A percentile compares a stretch with the other conserved stretches of the same genome.
Evolutionary conservation across 169 alveolate species (phyloP).

Genomic region (Eimeria necatrix): DNA sequence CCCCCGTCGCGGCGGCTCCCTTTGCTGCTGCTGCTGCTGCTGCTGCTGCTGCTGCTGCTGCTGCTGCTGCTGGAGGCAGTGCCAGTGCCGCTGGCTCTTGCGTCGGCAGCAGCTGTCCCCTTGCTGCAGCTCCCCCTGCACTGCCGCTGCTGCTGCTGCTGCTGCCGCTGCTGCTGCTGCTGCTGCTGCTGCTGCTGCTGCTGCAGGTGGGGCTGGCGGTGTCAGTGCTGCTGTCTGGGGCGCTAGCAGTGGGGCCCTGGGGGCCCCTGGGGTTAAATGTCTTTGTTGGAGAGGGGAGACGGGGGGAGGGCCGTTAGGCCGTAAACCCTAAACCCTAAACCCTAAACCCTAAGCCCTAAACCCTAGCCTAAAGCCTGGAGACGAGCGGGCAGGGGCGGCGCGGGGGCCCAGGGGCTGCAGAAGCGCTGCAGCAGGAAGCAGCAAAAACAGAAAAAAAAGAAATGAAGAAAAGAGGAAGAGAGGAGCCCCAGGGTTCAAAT

Average conservation of each 20-base stretch:
- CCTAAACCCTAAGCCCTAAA: constrained; percentile 23
- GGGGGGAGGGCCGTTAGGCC: background rate
- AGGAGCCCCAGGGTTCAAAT: no score
- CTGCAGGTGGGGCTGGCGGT: constrained; percentile 67
- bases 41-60: constrained; percentile 3
- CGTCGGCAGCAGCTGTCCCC: background rate
- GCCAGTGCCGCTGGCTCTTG: background rate
- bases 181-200: constrained; percentile 32
- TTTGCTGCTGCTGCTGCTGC: background rate
- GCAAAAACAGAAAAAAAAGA: background rate
- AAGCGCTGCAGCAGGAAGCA: background rate
- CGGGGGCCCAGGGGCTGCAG: background rate
- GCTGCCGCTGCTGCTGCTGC: constrained; percentile 13
- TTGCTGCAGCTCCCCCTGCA: background rate
- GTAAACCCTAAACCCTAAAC: constrained; percentile 24
- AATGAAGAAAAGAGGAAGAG: no score
- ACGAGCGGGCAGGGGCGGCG: background rate
- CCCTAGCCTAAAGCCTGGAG: background rate
- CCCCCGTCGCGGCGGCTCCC: background rate
- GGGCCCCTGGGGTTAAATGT: constrained; percentile 24
- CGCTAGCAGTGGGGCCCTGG: constrained; percentile 53
- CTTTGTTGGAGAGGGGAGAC: constrained; percentile 39
- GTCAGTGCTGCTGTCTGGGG: constrained; percentile 50
- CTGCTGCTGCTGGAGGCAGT: background rate
- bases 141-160: constrained; percentile 39